Conservation (phyloP, 495 filamentous ascomycete species). For the Penicillium psychrofluorescens region DNA sequence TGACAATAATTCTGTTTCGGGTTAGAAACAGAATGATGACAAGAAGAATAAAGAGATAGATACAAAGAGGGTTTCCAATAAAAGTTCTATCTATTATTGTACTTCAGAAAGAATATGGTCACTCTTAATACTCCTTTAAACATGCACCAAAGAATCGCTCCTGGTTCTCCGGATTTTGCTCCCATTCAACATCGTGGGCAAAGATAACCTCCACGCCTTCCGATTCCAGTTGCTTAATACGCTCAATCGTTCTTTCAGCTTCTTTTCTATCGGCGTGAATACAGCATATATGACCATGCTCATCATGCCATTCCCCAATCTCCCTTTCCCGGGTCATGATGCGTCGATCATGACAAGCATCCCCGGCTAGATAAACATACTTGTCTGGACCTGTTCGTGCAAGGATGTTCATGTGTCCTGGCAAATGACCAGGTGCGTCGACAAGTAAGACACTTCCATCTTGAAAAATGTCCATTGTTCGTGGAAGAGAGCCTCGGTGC, state of each 20-base stretch:
- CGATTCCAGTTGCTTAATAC: neutral
- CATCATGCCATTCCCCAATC: slow-evolving; percentile 35
- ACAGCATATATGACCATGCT: slow-evolving; percentile 25
- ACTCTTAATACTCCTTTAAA: no score
- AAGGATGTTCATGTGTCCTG: slow-evolving; percentile 40
- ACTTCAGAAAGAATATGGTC: no score
- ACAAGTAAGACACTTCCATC: slow-evolving; percentile 31
- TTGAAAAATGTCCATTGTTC: slow-evolving; percentile 25
- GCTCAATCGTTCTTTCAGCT: slow-evolving; percentile 7
- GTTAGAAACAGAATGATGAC: no score
- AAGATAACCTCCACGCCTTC: slow-evolving; percentile 4
- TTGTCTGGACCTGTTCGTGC: slow-evolving; percentile 7
- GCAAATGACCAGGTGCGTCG: slow-evolving; percentile 37
- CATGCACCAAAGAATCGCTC: no score
- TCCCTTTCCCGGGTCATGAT: slow-evolving; percentile 28
- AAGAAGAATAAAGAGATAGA: no score
- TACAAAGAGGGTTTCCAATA: no score
- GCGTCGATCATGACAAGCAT: slow-evolving; percentile 39
- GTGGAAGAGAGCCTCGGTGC: neutral
- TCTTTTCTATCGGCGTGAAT: slow-evolving; percentile 23
- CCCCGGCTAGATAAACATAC: slow-evolving; percentile 33
- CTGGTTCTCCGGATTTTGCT: neutral
- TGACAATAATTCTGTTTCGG: no score
- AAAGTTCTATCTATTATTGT: no score
- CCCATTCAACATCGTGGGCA: slow-evolving; percentile 4